Conservation (phyloP, 371 early-diverging fungal species). For the Rhizopus delemar region DNA sequence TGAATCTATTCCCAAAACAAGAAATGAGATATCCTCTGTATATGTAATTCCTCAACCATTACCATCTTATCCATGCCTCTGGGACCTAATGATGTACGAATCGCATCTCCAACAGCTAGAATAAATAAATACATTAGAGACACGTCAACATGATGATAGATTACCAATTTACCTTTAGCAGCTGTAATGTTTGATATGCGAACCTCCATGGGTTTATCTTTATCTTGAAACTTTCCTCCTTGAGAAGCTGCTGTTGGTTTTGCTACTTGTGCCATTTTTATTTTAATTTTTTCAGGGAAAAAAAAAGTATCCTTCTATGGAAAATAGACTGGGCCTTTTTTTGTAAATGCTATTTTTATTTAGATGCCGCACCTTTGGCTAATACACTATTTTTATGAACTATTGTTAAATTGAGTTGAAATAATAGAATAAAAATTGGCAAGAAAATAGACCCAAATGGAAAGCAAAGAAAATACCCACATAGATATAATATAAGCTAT, state of each 20-base stretch:
- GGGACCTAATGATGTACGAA: conserved; percentile 98
- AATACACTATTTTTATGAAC: no score
- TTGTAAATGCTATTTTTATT: no score
- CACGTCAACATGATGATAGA: conserved; percentile 9
- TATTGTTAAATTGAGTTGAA: no score
- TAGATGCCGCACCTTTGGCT: no score
- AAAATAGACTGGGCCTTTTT: no score
- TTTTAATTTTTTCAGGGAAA: background rate
- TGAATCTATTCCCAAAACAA: conserved; percentile 73
- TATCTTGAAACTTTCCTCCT: conserved; percentile 77
- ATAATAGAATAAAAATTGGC: no score
- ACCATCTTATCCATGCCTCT: conserved; percentile 99
- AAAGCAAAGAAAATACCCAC: no score
- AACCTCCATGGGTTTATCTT: conserved; percentile 96
- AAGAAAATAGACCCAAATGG: no score
- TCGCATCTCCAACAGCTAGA: conserved; percentile 95
- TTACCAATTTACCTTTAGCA: conserved; percentile 82
- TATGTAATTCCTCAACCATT: conserved; percentile 2
- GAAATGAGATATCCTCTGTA: background rate
- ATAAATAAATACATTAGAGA: conserved; percentile 2
- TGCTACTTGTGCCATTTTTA: conserved; percentile 22
- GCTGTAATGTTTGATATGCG: conserved; percentile 94
- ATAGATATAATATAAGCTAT: no score
- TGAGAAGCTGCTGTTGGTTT: conserved; percentile 16
- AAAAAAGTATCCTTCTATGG: background rate